Conservation (phyloP, 495 filamentous ascomycete species). For the Aspergillus taichungensis region DNA sequence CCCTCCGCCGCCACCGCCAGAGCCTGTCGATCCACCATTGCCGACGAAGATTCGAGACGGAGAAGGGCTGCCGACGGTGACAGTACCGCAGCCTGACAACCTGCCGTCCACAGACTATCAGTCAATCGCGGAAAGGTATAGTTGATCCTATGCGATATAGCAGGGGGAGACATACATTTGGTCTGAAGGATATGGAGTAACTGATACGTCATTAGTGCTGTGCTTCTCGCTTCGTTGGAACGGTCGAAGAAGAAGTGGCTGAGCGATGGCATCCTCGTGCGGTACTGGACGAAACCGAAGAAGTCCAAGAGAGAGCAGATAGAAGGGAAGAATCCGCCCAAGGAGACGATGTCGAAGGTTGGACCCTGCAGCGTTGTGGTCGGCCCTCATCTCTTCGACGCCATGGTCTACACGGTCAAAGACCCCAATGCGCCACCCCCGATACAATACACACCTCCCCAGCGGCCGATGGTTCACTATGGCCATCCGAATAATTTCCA, state of each 20-base stretch:
- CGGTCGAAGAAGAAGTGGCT: constrained; percentile 87
- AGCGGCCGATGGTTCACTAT: constrained; percentile 59
- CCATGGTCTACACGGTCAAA: constrained; percentile 77
- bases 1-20: constrained; percentile 18
- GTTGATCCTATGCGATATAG: background rate
- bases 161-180: background rate
- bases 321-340: constrained; percentile 70
- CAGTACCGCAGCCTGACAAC: constrained; percentile 55
- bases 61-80: constrained; percentile 65
- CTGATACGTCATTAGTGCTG: constrained; percentile 50
- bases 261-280: constrained; percentile 78
- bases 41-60: constrained; percentile 57
- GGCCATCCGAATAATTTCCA: constrained; percentile 49
- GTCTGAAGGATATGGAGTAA: background rate
- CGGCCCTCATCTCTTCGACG: constrained; percentile 87
- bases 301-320: constrained; percentile 66
- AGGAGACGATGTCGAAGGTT: constrained; percentile 78
- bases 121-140: constrained; percentile 72
- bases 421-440: constrained; percentile 48
- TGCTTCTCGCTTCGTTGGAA: constrained; percentile 71
- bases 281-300: constrained; percentile 86
- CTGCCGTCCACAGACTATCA: constrained; percentile 67
- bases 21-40: constrained; percentile 44
- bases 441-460: constrained; percentile 42
- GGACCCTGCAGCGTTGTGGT: constrained; percentile 74